Base-by-base conservation (phyloP, 2,329 filamentous ascomycete genomes). In the Cercospora beticola region DNA sequence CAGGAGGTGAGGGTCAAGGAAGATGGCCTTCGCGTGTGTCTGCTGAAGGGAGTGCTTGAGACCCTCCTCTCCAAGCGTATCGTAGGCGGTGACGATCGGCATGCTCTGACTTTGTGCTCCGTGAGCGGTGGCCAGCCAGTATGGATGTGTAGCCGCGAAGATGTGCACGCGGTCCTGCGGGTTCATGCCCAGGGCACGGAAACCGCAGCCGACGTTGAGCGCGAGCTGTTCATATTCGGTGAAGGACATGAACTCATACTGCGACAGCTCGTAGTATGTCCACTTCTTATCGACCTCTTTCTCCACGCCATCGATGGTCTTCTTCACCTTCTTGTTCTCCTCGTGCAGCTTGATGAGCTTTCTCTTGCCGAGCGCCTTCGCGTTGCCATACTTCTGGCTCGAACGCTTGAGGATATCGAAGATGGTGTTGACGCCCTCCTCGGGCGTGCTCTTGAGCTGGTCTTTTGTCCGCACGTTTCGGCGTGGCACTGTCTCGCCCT, bases 81-180 rank as follows among this genome's bases (percentile, higher is more conserved):
- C 94, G 81, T 97, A 97, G 62, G 94, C 93, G 57, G 94, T 98
- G 62, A 97, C 94, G 73, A 97, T 94, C 68, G 92, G 89, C 79
- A 97, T 88, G 56, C 92, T 94, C 81, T 98, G 94, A 16, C 93
- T 94, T 21, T 89, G 82, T 66, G 87, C 90, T 84, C 83, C 78
- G 57, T 80, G 78, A 28, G 94, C 91, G 75, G 92, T 88, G 65
- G 90, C 88, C 72, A 97, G 86, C 94, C 94, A 98, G 82, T 92
- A 87, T 62, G 89, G 86, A 79, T 89, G 92, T 3, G 92, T 97
- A n/a, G 90, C 88, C 59, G 90, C 93, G 78, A 93, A 97, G 66
- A 97, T 85, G 79, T 97, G 92, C 74, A 97, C 79, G 75, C 87
- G 89, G 79, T 93, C 87, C 16, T 86, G 58, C 82, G 87, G 85